These are phyloP conservation scores for Dictyostelium discoideum DNA, from an alignment of 78 protist species.

Conservation along the genomic window DNA sequence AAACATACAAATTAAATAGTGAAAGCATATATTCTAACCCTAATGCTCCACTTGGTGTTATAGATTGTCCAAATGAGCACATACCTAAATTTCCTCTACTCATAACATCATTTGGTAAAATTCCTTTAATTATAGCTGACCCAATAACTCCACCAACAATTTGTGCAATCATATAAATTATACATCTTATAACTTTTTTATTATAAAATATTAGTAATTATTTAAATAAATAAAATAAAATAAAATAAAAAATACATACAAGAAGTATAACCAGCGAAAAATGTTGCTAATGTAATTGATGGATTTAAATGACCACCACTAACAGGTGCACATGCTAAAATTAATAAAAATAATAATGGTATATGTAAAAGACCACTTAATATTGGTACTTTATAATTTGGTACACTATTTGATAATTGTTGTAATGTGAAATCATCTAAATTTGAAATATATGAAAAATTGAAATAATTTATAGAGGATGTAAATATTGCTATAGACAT, in stretches of 20 bases:
- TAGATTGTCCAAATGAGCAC: slow-evolving; percentile 1
- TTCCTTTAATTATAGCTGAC: background rate
- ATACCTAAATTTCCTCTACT: background rate
- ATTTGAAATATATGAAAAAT: background rate
- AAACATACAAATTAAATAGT: slow-evolving; percentile 26
- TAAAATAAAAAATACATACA: background rate
- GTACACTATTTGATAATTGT: background rate
- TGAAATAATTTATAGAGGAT: slow-evolving; percentile 21
- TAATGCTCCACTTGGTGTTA: background rate
- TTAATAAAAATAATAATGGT: background rate
- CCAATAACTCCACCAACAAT: slow-evolving; percentile 42
- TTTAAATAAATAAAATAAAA: too few relatives aligned
- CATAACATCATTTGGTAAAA: background rate
- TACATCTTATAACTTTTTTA: background rate
- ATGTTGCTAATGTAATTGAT: slow-evolving; percentile 47
- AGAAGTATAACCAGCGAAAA: slow-evolving; percentile 46
- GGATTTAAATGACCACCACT: slow-evolving; percentile 67
- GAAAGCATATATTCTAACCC: slow-evolving; percentile 15
- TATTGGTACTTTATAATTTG: background rate
- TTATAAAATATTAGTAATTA: too few relatives aligned
- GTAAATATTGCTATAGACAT: slow-evolving; percentile 5
- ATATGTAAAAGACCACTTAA: slow-evolving; percentile 35
- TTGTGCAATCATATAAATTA: slow-evolving; percentile 49
- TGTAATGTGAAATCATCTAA: background rate
- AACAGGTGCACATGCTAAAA: slow-evolving; percentile 31